Evolutionary conservation across 2,329 filamentous ascomycete genomes (phyloP).

Genomic region (Colletotrichum liriopes): DNA sequence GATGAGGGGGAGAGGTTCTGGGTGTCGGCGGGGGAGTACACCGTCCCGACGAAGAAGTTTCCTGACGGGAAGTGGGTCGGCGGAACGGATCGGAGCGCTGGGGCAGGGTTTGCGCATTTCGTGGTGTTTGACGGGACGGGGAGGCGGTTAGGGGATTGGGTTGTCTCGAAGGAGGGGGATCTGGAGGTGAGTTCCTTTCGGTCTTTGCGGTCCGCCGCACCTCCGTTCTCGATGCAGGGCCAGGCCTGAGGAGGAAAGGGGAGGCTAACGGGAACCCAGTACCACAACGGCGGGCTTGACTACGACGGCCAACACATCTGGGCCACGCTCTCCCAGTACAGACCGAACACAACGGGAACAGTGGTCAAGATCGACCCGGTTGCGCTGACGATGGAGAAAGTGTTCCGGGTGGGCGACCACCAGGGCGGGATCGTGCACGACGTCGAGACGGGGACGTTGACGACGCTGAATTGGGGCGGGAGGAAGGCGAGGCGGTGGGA

Average conservation of each 20-base stretch:
- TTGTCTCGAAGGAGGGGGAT: conserved; percentile 55
- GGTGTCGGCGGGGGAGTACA: conserved; percentile 62
- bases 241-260: no score
- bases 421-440: conserved; percentile 64
- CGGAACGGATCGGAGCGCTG: conserved; percentile 64
- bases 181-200: conserved; percentile 25
- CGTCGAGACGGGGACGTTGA: conserved; percentile 51
- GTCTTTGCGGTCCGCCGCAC: background rate
- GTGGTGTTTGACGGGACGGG: conserved; percentile 62
- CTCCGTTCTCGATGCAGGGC: background rate
- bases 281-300: conserved; percentile 65
- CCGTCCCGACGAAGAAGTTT: conserved; percentile 56
- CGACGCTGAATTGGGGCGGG: conserved; percentile 63
- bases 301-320: conserved; percentile 64
- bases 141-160: conserved; percentile 60
- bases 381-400: conserved; percentile 52
- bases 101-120: conserved; percentile 62
- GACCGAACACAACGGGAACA: conserved; percentile 63
- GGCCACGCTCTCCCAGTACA: conserved; percentile 63
- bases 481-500: conserved; percentile 58
- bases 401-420: conserved; percentile 59
- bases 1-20: conserved; percentile 56
- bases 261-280: conserved; percentile 47
- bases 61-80: conserved; percentile 59
- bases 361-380: conserved; percentile 57